phyloP scores from a whole-genome alignment of 176 grass and related monocot genomes.

The Oryza glumipatula region DNA sequence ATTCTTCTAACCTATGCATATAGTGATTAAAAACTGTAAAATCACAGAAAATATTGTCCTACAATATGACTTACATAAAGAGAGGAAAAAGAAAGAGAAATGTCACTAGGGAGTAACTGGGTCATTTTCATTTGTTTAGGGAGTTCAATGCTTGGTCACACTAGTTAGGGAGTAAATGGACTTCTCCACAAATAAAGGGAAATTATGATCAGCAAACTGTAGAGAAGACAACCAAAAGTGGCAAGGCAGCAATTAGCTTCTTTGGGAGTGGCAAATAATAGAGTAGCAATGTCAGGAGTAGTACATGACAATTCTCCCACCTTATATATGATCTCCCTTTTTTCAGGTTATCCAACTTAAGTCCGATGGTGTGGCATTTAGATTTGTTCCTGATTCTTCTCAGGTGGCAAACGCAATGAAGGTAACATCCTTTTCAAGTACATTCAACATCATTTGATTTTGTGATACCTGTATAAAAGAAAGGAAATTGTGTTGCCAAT shows the following conservation, averaged over 20 bases:
- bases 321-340: not conserved
- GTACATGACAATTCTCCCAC: not conserved
- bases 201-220: not conserved
- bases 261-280: not conserved
- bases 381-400: constrained; percentile 88
- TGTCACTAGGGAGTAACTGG: not conserved
- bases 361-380: constrained; percentile 79
- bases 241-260: not conserved
- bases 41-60: not conserved
- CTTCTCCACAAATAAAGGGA: not conserved
- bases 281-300: not conserved
- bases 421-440: constrained; percentile 45
- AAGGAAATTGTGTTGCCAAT: not conserved
- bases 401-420: constrained; percentile 88
- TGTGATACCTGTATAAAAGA: not conserved
- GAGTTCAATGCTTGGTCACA: not conserved
- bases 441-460: not conserved
- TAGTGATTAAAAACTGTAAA: too few species aligned
- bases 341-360: constrained; percentile 87
- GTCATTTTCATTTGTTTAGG: not conserved
- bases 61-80: not conserved
- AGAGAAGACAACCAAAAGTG: not conserved
- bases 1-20: too few species aligned
- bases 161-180: not conserved
- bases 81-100: not conserved